phyloP scores from a whole-genome alignment of 2,329 filamentous ascomycete species.

The Drechmeria coniospora region DNA sequence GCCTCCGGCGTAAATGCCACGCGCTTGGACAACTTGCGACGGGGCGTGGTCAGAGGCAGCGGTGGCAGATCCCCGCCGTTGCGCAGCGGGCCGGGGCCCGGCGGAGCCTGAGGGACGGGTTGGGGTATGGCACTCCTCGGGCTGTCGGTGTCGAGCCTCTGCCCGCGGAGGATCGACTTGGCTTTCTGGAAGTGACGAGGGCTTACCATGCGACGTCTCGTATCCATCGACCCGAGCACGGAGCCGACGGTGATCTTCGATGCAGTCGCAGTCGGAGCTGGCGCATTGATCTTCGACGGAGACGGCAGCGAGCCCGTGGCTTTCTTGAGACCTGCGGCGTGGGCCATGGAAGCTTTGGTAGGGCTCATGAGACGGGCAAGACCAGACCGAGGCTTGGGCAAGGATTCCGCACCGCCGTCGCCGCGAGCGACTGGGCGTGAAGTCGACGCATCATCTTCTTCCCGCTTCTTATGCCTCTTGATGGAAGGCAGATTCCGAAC shows the following conservation, averaged over 20 bases:
- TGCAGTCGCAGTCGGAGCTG: slow-evolving; percentile 31
- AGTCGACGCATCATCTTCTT: slow-evolving; percentile 54
- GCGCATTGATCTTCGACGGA: slow-evolving; percentile 29
- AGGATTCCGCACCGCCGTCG: slow-evolving; percentile 8
- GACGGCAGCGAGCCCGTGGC: slow-evolving; percentile 21
- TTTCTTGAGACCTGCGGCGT: slow-evolving; percentile 16
- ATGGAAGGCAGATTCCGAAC: slow-evolving; percentile 22
- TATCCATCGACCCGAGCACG: slow-evolving; percentile 16
- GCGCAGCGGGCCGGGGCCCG: slow-evolving; percentile 29
- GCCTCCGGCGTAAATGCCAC: slow-evolving; percentile 68
- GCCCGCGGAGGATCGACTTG: slow-evolving; percentile 40
- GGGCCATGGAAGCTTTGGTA: slow-evolving; percentile 58
- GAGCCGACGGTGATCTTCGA: slow-evolving; percentile 14
- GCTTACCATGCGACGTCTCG: slow-evolving; percentile 25
- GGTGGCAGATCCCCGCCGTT: slow-evolving; percentile 37
- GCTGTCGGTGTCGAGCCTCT: slow-evolving; percentile 19
- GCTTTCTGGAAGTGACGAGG: slow-evolving; percentile 38
- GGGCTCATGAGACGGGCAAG: slow-evolving; percentile 54
- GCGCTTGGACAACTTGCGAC: slow-evolving; percentile 51
- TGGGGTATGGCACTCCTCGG: slow-evolving; percentile 32
- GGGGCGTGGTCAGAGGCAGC: slow-evolving; percentile 47
- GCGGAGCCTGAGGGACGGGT: slow-evolving; percentile 21
- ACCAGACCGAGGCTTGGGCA: slow-evolving; percentile 30
- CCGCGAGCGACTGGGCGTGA: slow-evolving; percentile 43
- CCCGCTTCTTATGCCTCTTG: slow-evolving; percentile 57